phyloP scores from a whole-genome alignment of 345 rosid species.

The Salix brachista region DNA sequence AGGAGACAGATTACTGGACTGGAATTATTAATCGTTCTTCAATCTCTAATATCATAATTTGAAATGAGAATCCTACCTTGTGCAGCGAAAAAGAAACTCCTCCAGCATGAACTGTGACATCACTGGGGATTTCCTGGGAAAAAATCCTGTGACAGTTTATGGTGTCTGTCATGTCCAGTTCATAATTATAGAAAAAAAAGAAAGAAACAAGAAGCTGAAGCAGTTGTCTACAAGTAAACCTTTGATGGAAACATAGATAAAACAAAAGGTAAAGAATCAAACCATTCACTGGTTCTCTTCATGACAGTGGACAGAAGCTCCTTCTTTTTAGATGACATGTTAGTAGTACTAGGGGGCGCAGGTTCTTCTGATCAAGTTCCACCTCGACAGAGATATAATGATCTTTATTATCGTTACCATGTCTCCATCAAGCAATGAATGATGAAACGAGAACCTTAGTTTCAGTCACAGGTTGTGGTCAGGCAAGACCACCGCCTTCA shows the following conservation, averaged over 20 bases:
- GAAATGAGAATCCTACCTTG: conserved; percentile 46
- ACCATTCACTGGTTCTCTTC: conserved; percentile 98
- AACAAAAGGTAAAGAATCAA: conserved; percentile 6
- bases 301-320: conserved; percentile 77
- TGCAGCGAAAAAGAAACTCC: conserved; percentile 76
- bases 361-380: conserved; percentile 41
- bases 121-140: conserved; percentile 94
- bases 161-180: neutral
- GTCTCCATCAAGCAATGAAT: conserved; percentile 24
- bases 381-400: conserved; percentile 44
- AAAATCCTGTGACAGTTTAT: conserved; percentile 61
- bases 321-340: conserved; percentile 62
- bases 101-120: conserved; percentile 67
- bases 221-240: neutral
- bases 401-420: conserved; percentile 31
- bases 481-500: neutral
- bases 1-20: neutral
- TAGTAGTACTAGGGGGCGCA: conserved; percentile 25
- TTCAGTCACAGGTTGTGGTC: conserved; percentile 4
- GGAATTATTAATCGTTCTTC: neutral
- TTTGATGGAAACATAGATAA: neutral
- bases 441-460: conserved; percentile 11
- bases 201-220: neutral
- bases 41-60: neutral
- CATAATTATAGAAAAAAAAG: neutral